Percentiles rank a stretch among this genome's conserved stretches.
phyloP scores from a whole-genome alignment of 148 eudicot genomes.

The Vaccinium darrowii region DNA sequence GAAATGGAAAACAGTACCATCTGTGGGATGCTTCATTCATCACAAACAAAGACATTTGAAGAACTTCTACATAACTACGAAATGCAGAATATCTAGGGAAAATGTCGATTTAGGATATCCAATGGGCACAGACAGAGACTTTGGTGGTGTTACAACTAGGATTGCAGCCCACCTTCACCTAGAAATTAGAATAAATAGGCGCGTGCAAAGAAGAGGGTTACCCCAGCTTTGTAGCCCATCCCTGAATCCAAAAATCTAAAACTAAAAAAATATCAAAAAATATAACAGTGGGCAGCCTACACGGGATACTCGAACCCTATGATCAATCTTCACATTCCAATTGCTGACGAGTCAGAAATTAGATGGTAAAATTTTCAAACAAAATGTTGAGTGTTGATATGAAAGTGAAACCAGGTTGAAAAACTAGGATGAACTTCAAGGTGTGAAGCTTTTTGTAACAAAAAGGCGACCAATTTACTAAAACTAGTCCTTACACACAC shows the following conservation, averaged over 20 bases:
- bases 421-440: neutral
- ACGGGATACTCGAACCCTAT: neutral
- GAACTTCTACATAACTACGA: neutral
- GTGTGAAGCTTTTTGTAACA: neutral
- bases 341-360: neutral
- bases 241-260: neutral
- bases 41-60: neutral
- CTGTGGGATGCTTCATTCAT: neutral
- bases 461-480: conserved; percentile 4
- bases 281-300: neutral
- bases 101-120: neutral
- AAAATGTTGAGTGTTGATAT: neutral
- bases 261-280: neutral
- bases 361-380: neutral
- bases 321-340: neutral
- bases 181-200: too few species aligned
- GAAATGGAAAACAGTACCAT: neutral
- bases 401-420: neutral
- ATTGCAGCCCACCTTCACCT: neutral
- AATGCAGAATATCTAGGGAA: neutral
- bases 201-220: neutral
- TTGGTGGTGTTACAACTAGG: neutral
- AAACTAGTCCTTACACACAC: neutral
- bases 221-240: neutral
- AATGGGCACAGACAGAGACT: neutral